phyloP scores from a whole-genome alignment of 257 asterid species.

The Lantana camara region DNA sequence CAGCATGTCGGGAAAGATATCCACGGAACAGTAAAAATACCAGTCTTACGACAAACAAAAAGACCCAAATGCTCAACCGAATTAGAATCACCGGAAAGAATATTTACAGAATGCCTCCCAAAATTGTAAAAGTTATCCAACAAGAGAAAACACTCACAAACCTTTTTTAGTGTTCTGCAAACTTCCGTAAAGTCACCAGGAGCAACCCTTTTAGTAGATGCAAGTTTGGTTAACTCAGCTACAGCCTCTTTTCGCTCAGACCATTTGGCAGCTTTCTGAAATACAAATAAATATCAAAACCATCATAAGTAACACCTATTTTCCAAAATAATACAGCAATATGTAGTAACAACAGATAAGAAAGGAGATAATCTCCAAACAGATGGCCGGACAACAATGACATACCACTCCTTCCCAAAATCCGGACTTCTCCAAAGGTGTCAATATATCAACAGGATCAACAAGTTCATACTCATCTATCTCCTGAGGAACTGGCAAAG shows the following conservation, averaged over 20 bases:
- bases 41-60: conserved; percentile 4
- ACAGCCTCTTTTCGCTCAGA: conserved; percentile 98
- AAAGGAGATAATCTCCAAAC: conserved; percentile 7
- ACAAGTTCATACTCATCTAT: conserved; percentile 97
- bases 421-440: conserved; percentile 95
- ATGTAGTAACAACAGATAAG: conserved; percentile 13
- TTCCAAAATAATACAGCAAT: conserved; percentile 6
- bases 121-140: conserved; percentile 10
- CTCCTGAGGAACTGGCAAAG: conserved; percentile 82
- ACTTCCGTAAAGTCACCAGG: conserved; percentile 97
- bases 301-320: conserved; percentile 10
- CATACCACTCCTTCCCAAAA: conserved; percentile 99
- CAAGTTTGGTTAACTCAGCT: conserved; percentile 93
- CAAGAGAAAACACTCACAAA: conserved; percentile 21
- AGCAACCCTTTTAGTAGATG: conserved; percentile 91
- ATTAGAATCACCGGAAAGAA: conserved; percentile 2
- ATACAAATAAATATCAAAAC: conserved; percentile 34
- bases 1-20: background rate
- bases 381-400: conserved; percentile 27
- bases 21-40: background rate
- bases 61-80: background rate
- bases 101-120: background rate
- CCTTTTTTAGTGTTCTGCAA: conserved; percentile 96
- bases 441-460: conserved; percentile 96
- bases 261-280: conserved; percentile 98